phyloP scores from a whole-genome alignment of 371 early-diverging fungal genomes.

The Mucor indicus region DNA sequence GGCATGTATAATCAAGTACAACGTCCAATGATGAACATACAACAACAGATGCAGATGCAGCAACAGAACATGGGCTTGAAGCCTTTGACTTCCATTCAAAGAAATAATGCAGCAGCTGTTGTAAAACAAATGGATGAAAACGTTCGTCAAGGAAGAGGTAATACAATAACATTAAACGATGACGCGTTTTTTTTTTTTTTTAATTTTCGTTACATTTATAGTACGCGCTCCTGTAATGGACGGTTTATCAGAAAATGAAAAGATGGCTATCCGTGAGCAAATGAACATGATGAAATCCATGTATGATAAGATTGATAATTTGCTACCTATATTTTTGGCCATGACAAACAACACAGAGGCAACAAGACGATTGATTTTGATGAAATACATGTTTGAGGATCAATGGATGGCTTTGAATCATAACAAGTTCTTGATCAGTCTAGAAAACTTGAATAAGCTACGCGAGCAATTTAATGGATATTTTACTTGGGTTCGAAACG shows the following conservation, averaged over 20 bases:
- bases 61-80: slow-evolving; percentile 1
- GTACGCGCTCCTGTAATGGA: slow-evolving; percentile 28
- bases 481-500: slow-evolving; percentile 43
- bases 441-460: slow-evolving; percentile 45
- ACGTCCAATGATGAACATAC: slow-evolving; percentile 11
- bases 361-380: slow-evolving; percentile 45
- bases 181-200: not conserved
- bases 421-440: slow-evolving; percentile 42
- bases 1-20: not conserved
- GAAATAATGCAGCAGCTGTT: slow-evolving; percentile 32
- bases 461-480: slow-evolving; percentile 51
- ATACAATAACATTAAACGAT: not conserved
- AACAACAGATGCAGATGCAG: slow-evolving; percentile 10
- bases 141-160: slow-evolving; percentile 43
- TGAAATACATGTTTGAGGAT: slow-evolving; percentile 63
- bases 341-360: slow-evolving; percentile 41
- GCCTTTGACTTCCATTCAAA: slow-evolving; percentile 12
- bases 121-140: slow-evolving; percentile 47
- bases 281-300: slow-evolving; percentile 38
- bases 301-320: slow-evolving; percentile 35
- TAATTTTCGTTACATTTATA: slow-evolving; percentile 4
- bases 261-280: slow-evolving; percentile 42
- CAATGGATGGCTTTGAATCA: slow-evolving; percentile 47
- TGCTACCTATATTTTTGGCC: slow-evolving; percentile 46
- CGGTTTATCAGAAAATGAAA: slow-evolving; percentile 42